Evolutionary conservation across 1,284 basidiomycete genomes (phyloP).

Genomic region (Porodaedalea pini): DNA sequence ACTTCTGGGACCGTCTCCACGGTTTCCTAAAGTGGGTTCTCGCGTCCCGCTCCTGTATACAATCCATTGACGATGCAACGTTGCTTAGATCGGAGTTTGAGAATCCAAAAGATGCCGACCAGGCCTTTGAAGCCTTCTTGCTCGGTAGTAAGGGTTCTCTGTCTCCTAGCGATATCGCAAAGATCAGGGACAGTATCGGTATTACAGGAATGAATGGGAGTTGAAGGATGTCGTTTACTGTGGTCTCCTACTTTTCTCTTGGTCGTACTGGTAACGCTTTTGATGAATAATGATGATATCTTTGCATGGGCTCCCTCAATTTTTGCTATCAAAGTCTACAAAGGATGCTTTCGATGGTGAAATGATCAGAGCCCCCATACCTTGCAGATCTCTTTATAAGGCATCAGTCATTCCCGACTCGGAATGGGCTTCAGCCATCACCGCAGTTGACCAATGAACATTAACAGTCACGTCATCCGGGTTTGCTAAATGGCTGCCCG

Average conservation of each 20-base stretch:
- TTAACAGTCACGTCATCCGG: too few relatives aligned
- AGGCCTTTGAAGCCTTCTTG: conserved; percentile 74
- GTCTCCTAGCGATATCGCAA: conserved; percentile 71
- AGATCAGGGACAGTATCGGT: conserved; percentile 72
- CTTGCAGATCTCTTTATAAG: too few relatives aligned
- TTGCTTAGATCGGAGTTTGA: conserved; percentile 51
- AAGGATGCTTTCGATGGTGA: too few relatives aligned
- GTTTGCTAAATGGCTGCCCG: too few relatives aligned
- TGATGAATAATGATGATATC: too few relatives aligned
- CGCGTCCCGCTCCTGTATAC: not conserved
- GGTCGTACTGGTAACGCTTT: too few relatives aligned
- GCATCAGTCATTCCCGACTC: too few relatives aligned
- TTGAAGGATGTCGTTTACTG: conserved; percentile 30
- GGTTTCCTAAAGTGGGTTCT: conserved; percentile 54
- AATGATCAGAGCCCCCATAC: too few relatives aligned
- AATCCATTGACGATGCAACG: not conserved
- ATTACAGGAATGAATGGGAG: conserved; percentile 77
- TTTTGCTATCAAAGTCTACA: too few relatives aligned
- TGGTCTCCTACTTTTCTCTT: not conserved
- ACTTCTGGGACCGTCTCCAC: conserved; percentile 72
- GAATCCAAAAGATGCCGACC: conserved; percentile 49
- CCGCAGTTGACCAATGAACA: too few relatives aligned
- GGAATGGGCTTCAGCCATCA: too few relatives aligned
- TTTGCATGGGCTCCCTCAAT: too few relatives aligned
- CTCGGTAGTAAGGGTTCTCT: conserved; percentile 66